Evolutionary conservation across 805 yeast genomes (phyloP).

Genomic region (Lachancea cidri): DNA sequence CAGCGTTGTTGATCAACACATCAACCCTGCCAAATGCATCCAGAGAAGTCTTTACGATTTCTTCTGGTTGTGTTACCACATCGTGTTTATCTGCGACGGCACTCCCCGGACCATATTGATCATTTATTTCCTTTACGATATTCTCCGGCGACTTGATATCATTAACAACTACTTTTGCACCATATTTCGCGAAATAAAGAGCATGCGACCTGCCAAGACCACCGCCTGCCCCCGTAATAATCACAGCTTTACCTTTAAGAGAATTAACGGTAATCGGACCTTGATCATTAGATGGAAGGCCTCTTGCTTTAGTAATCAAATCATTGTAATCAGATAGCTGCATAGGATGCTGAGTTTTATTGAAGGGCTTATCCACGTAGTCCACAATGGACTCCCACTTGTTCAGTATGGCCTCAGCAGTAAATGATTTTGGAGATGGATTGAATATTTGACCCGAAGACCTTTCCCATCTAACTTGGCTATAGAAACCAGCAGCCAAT

Average conservation of each 20-base stretch:
- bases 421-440: conserved; percentile 60
- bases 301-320: conserved; percentile 47
- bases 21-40: conserved; percentile 78
- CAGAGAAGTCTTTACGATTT: conserved; percentile 72
- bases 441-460: conserved; percentile 80
- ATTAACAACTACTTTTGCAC: conserved; percentile 92
- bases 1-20: conserved; percentile 87
- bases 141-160: conserved; percentile 72
- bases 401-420: conserved; percentile 78
- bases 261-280: conserved; percentile 48
- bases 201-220: conserved; percentile 95
- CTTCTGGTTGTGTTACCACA: conserved; percentile 69
- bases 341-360: conserved; percentile 59
- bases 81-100: conserved; percentile 84
- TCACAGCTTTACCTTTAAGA: conserved; percentile 76
- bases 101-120: conserved; percentile 57
- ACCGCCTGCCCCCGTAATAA: conserved; percentile 92
- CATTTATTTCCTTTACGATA: conserved; percentile 68
- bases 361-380: conserved; percentile 54
- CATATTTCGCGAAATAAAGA: conserved; percentile 74
- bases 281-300: conserved; percentile 54
- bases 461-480: conserved; percentile 93
- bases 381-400: conserved; percentile 58
- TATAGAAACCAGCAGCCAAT: conserved; percentile 90
- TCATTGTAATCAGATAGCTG: conserved; percentile 66